Percentiles rank a stretch among this genome's conserved stretches.
Evolutionary conservation across 1,284 basidiomycete genomes (phyloP).

Genomic region (Clitocybe nebularis): DNA sequence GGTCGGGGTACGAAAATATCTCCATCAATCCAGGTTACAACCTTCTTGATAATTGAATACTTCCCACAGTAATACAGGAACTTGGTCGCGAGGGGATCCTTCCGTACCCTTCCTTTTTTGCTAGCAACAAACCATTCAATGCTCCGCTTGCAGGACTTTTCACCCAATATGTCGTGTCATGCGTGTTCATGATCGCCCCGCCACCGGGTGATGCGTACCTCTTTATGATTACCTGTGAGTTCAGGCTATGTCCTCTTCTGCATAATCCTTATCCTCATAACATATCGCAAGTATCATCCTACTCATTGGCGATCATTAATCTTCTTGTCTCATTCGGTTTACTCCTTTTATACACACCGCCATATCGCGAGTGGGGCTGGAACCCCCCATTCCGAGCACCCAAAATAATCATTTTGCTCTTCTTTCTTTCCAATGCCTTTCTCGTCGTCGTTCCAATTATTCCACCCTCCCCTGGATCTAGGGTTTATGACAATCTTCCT

Average conservation of each 20-base stretch:
- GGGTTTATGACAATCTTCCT: constrained; percentile 52
- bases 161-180: constrained; percentile 52
- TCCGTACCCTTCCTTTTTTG: constrained; percentile 57
- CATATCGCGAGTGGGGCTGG: constrained; percentile 48
- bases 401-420: constrained; percentile 42
- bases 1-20: constrained; percentile 56
- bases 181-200: constrained; percentile 41
- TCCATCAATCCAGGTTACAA: neutral
- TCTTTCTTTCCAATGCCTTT: constrained; percentile 63
- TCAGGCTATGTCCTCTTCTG: neutral
- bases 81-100: constrained; percentile 64
- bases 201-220: constrained; percentile 68
- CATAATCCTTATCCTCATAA: neutral
- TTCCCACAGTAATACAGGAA: constrained; percentile 57
- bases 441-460: constrained; percentile 55
- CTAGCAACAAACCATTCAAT: constrained; percentile 61
- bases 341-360: constrained; percentile 49
- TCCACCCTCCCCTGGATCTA: constrained; percentile 48
- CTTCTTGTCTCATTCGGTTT: constrained; percentile 56
- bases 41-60: neutral
- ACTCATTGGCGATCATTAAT: constrained; percentile 54
- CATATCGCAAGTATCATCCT: constrained; percentile 42
- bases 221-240: constrained; percentile 60
- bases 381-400: constrained; percentile 58
- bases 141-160: constrained; percentile 57